phyloP scores from a whole-genome alignment of 345 rosid genomes.

The Pugionium cornutum region DNA sequence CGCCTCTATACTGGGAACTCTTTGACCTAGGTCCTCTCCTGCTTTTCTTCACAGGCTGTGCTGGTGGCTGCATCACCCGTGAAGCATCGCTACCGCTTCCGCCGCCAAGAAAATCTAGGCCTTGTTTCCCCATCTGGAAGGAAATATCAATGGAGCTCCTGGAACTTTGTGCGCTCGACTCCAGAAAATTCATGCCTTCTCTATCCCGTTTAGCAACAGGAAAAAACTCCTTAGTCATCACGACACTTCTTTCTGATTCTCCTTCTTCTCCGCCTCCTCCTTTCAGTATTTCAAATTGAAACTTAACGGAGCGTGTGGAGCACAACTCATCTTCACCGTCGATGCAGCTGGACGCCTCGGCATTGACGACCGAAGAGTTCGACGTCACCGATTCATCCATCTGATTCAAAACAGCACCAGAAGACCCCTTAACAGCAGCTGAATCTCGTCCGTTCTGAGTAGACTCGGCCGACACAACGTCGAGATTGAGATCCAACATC shows the following conservation, averaged over 20 bases:
- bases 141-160: conserved; percentile 56
- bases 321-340: conserved; percentile 61
- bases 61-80: conserved; percentile 39
- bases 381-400: conserved; percentile 83
- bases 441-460: conserved; percentile 48
- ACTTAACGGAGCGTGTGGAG: conserved; percentile 59
- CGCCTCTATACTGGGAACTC: conserved; percentile 97
- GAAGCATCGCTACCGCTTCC: conserved; percentile 30
- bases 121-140: conserved; percentile 42
- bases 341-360: conserved; percentile 54
- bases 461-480: conserved; percentile 55
- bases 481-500: conserved; percentile 92
- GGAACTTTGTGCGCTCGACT: conserved; percentile 46
- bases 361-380: conserved; percentile 84
- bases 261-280: conserved; percentile 39
- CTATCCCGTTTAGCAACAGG: conserved; percentile 48
- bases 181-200: conserved; percentile 20
- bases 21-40: conserved; percentile 94
- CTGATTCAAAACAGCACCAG: conserved; percentile 35
- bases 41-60: conserved; percentile 79
- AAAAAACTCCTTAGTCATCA: conserved; percentile 62
- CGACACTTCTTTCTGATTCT: conserved; percentile 35
- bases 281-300: conserved; percentile 69
- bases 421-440: conserved; percentile 17
- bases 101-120: conserved; percentile 31